Evolutionary conservation across 2,329 filamentous ascomycete genomes (phyloP), one percentile per base, ranked within the genome.

Genomic region (Fusarium aywerte): DNA sequence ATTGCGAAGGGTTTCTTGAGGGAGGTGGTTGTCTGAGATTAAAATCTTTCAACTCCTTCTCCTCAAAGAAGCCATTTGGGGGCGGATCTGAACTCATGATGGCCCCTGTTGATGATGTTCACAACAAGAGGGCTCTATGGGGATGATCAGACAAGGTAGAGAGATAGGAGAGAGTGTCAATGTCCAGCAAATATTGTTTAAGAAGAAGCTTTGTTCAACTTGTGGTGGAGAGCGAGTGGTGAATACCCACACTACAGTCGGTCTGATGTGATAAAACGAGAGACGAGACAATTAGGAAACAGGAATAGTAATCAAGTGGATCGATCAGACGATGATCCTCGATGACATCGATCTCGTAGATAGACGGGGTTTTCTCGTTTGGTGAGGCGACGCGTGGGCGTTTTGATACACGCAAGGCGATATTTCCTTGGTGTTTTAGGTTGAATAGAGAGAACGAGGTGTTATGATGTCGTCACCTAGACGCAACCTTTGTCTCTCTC

Each of bases 31-130:
- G 65, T 18, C 54, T 40, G 42, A 69, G 66, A 9, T 67, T 58
- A 39, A 69, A 69, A 16, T 67, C 64, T 4, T 45, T 43, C 47
- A 54, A 53, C 42, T 72, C 70, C 11, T 55, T 47, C 40, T 55
- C 70, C 23, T 72, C 70, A 11, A 57, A 40, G 15, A 55, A 38
- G 10, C 31, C 36, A 10, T 49, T 49, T 49, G 32, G 48, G n/a
- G 44, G 61, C 27, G 66, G 67, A 53, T 72, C 59, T 39, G 65
- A 59, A 50, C 57, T 50, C 70, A 71, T 72, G 39, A 54, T 60
- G 67, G 39, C 40, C 45, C 31, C 40, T 40, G 40, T 39, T 50
- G 39, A 25, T 57, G 23, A 29, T 44, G 10, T 47, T 50, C 33
- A 43, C 33, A 49, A 40, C 32, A 32, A 38, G 23, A 59, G 35